Evolutionary conservation across 352 stramenopile species (phyloP).

Genomic region (Albugo laibachii): DNA sequence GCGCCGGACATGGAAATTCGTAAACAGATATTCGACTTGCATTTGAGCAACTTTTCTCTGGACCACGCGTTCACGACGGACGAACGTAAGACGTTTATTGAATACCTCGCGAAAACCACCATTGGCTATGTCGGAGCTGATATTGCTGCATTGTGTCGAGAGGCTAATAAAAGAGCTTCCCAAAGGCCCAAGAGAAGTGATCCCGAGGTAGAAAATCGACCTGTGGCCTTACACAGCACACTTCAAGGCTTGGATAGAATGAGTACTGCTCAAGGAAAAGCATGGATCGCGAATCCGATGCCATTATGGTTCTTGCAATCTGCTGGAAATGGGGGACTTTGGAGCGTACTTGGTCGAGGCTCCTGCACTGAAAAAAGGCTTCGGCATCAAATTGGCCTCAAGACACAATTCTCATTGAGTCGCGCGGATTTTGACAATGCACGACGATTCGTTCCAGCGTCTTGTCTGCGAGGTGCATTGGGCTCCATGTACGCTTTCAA

Average conservation of each 20-base stretch:
- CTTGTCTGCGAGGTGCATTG: slow-evolving; percentile 29
- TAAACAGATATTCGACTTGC: slow-evolving; percentile 40
- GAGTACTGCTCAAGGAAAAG: slow-evolving; percentile 20
- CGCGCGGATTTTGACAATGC: slow-evolving; percentile 44
- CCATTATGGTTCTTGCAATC: slow-evolving; percentile 37
- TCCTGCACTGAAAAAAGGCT: too few species aligned
- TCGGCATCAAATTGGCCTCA: too few species aligned
- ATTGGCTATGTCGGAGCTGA: slow-evolving; percentile 70
- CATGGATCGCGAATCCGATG: slow-evolving; percentile 43
- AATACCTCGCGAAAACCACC: slow-evolving; percentile 19
- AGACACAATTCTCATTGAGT: background rate
- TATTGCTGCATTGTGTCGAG: slow-evolving; percentile 52
- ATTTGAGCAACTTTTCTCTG: slow-evolving; percentile 9
- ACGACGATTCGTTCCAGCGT: slow-evolving; percentile 43
- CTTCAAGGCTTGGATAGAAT: too few species aligned
- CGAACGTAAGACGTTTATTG: slow-evolving; percentile 14
- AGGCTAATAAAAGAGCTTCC: slow-evolving; percentile 45
- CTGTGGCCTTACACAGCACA: too few species aligned
- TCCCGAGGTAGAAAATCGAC: too few species aligned
- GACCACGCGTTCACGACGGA: background rate
- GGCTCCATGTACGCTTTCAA: slow-evolving; percentile 25
- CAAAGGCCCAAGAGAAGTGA: slow-evolving; percentile 12
- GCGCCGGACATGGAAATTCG: slow-evolving; percentile 21
- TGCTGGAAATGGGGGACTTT: too few species aligned
- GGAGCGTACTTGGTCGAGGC: too few species aligned